These are phyloP conservation scores for Anethum foeniculum DNA, from an alignment of 140 eudicot species.

Conservation along the genomic window DNA sequence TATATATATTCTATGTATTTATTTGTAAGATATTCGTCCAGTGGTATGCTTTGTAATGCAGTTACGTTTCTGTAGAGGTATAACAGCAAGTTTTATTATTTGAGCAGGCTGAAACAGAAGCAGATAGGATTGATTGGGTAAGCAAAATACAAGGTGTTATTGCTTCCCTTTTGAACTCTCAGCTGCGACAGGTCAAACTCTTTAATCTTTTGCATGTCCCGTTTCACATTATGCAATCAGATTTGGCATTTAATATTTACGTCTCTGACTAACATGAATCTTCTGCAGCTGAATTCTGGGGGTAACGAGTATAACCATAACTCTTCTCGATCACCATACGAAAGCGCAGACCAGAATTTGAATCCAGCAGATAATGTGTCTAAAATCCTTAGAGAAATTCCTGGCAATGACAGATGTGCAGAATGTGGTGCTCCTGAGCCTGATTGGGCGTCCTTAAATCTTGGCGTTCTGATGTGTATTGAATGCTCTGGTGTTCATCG, in stretches of 20 bases:
- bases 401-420: constrained; percentile 87
- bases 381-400: constrained; percentile 58
- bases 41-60: neutral
- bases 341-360: constrained; percentile 22
- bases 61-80: neutral
- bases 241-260: neutral
- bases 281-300: constrained; percentile 47
- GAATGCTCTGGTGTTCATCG: constrained; percentile 97
- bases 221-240: neutral
- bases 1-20: neutral
- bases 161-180: constrained; percentile 80
- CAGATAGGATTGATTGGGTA: constrained; percentile 93
- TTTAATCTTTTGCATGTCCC: neutral
- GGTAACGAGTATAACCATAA: constrained; percentile 27
- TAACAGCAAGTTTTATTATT: constrained; percentile 14
- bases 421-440: constrained; percentile 84
- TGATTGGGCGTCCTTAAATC: constrained; percentile 98
- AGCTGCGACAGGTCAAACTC: constrained; percentile 60
- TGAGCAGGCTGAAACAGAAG: constrained; percentile 93
- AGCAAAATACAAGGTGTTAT: constrained; percentile 84
- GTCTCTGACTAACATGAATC: constrained; percentile 9
- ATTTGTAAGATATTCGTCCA: neutral
- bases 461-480: constrained; percentile 87
- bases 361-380: constrained; percentile 58
- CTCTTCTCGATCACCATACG: constrained; percentile 28